A percentile compares a stretch with the other conserved stretches of the same genome.
phyloP scores from a whole-genome alignment of 495 filamentous ascomycete species.

The Talaromyces thailandensis region DNA sequence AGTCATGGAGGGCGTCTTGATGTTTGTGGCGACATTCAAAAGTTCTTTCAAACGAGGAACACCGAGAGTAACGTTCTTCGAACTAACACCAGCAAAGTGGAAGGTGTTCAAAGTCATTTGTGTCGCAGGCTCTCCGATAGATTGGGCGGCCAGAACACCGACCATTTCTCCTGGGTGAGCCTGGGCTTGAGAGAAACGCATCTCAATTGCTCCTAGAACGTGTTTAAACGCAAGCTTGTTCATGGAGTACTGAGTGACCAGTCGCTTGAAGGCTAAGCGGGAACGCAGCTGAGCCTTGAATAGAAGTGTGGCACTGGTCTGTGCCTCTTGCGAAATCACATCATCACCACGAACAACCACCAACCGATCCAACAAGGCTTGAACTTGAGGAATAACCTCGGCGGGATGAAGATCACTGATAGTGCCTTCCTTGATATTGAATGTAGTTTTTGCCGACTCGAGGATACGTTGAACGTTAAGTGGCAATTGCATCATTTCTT shows the following conservation, averaged over 20 bases:
- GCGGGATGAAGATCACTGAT: slow-evolving; percentile 87
- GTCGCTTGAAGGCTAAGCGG: slow-evolving; percentile 80
- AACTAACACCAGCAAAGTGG: slow-evolving; percentile 99
- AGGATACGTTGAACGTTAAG: slow-evolving; percentile 88
- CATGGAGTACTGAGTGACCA: slow-evolving; percentile 74
- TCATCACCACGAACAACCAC: slow-evolving; percentile 81
- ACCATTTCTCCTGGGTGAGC: slow-evolving; percentile 97
- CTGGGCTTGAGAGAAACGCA: slow-evolving; percentile 66
- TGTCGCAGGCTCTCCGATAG: slow-evolving; percentile 96
- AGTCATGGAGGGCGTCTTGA: slow-evolving; percentile 97
- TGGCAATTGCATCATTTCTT: slow-evolving; percentile 79
- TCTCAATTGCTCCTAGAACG: slow-evolving; percentile 85
- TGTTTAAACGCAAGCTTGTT: slow-evolving; percentile 91
- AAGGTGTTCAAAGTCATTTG: slow-evolving; percentile 99
- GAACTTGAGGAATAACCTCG: slow-evolving; percentile 77
- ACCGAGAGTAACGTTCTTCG: slow-evolving; percentile 98
- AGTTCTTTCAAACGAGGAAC: slow-evolving; percentile 99
- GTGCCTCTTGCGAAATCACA: slow-evolving; percentile 71
- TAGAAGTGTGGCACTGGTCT: slow-evolving; percentile 75
- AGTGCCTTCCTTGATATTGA: slow-evolving; percentile 75
- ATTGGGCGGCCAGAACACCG: slow-evolving; percentile 93
- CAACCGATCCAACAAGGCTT: slow-evolving; percentile 63
- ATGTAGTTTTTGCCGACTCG: slow-evolving; percentile 77
- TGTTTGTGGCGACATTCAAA: slow-evolving; percentile 91
- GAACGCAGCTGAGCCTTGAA: slow-evolving; percentile 90